Evolutionary conservation across 2,329 filamentous ascomycete species (phyloP).

Genomic region (Curvularia verruculosa): DNA sequence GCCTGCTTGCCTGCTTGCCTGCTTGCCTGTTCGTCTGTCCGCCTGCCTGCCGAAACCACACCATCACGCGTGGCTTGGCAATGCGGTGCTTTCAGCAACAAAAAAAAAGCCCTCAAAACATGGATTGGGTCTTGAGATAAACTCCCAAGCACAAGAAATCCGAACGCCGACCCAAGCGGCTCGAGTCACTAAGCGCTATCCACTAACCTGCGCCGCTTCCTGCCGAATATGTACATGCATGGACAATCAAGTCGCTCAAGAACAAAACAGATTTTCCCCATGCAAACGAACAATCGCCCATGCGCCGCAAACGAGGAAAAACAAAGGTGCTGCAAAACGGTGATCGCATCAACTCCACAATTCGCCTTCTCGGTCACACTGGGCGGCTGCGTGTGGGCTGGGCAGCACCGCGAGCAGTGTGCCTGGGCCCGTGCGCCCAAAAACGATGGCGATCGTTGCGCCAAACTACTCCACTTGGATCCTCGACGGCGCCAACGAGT

Average conservation of each 20-base stretch:
- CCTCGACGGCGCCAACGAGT: constrained; percentile 7
- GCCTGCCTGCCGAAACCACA: constrained; percentile 1
- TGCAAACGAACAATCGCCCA: neutral
- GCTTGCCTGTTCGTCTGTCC: no score
- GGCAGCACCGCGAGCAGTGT: constrained; percentile 12
- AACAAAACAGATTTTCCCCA: no score
- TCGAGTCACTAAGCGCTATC: constrained; percentile 5
- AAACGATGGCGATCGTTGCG: constrained; percentile 26
- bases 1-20: no score
- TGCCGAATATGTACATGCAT: constrained; percentile 1
- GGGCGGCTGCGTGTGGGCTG: constrained; percentile 10
- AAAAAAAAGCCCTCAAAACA: neutral
- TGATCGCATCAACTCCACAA: constrained; percentile 15
- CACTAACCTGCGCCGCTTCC: constrained; percentile 3
- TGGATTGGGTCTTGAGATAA: constrained; percentile 3
- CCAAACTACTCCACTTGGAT: constrained; percentile 8
- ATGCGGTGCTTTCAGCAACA: neutral
- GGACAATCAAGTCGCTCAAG: neutral
- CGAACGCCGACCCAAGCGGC: constrained; percentile 10
- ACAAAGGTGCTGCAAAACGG: constrained; percentile 8
- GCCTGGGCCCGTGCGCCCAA: constrained; percentile 21
- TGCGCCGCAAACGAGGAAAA: neutral
- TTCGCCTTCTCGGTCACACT: constrained; percentile 7
- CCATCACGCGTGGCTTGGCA: neutral
- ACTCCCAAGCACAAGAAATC: constrained; percentile 8